Evolutionary conservation across 768 basidiomycete genomes (phyloP).

Genomic region (Dentipellis sp.): DNA sequence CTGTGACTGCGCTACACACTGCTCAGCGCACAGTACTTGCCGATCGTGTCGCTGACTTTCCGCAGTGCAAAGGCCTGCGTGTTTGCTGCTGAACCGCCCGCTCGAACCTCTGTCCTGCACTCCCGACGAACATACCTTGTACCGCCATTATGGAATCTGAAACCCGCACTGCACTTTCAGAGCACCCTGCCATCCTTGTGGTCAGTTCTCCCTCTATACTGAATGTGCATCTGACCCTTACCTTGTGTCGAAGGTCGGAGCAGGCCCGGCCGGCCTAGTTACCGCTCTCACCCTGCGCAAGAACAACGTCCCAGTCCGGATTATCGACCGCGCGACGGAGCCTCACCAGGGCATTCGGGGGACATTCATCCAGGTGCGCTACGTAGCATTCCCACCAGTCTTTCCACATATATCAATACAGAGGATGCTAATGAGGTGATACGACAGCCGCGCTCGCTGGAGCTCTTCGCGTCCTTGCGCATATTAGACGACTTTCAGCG

Average conservation of each 20-base stretch:
- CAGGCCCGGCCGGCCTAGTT: constrained; percentile 7
- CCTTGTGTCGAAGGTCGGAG: constrained; percentile 3
- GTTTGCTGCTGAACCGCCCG: too few relatives aligned
- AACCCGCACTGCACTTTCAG: not conserved
- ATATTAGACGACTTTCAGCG: not conserved
- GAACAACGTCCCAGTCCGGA: constrained; percentile 8
- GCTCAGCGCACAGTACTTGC: too few relatives aligned
- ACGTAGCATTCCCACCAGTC: not conserved
- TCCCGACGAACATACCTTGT: too few relatives aligned
- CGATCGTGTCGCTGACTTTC: too few relatives aligned
- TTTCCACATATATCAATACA: not conserved
- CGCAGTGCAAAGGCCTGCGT: too few relatives aligned
- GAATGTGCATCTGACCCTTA: not conserved
- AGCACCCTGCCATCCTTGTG: not conserved
- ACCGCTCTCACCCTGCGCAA: constrained; percentile 6
- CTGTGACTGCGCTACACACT: too few relatives aligned
- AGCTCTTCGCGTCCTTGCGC: not conserved
- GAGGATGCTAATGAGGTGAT: not conserved
- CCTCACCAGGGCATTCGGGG: not conserved
- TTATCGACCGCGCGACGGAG: constrained; percentile 5
- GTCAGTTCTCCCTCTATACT: not conserved
- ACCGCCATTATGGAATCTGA: too few relatives aligned
- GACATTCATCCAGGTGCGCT: not conserved
- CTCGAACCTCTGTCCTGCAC: too few relatives aligned
- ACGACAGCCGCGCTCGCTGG: not conserved